These are phyloP conservation scores for Ophiosphaerella herpotricha DNA, from an alignment of 2,329 filamentous ascomycete species.

Conservation along the genomic window DNA sequence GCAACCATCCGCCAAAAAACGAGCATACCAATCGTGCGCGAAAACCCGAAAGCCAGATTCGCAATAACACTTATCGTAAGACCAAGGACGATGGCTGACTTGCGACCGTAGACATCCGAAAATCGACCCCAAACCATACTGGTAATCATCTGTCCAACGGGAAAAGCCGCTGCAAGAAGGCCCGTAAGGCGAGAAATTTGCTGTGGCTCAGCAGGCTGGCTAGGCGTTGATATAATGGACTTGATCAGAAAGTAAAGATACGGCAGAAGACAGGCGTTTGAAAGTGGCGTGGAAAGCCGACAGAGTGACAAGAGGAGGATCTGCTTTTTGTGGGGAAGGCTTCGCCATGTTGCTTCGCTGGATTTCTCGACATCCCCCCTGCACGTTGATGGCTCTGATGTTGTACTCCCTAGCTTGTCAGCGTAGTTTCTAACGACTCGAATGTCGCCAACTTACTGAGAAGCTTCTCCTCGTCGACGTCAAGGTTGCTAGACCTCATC, in stretches of 20 bases:
- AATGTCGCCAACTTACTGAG: slow-evolving; percentile 10
- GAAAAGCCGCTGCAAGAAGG: slow-evolving; percentile 76
- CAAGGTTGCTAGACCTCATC: slow-evolving; percentile 9
- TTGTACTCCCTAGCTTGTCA: not conserved
- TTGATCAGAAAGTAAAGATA: slow-evolving; percentile 87
- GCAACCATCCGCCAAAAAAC: slow-evolving; percentile 68
- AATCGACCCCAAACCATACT: slow-evolving; percentile 79
- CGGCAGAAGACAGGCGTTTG: slow-evolving; percentile 65
- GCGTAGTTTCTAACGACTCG: not conserved
- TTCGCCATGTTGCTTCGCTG: slow-evolving; percentile 66
- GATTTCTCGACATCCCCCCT: slow-evolving; percentile 19
- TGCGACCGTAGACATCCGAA: slow-evolving; percentile 69
- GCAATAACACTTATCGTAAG: slow-evolving; percentile 69
- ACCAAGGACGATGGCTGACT: slow-evolving; percentile 76
- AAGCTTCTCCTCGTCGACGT: slow-evolving; percentile 18
- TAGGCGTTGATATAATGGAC: slow-evolving; percentile 60
- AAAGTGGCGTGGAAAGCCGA: slow-evolving; percentile 77
- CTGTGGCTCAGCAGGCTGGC: slow-evolving; percentile 58
- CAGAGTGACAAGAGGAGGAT: slow-evolving; percentile 76
- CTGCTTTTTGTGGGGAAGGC: slow-evolving; percentile 75
- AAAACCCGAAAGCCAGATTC: slow-evolving; percentile 70
- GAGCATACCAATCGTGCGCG: slow-evolving; percentile 63
- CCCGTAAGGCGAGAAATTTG: slow-evolving; percentile 77
- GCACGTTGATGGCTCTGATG: slow-evolving; percentile 6
- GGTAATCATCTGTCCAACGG: slow-evolving; percentile 77